Evolutionary conservation across 129 eudicot species (phyloP).

Genomic region (Calendula officinalis): DNA sequence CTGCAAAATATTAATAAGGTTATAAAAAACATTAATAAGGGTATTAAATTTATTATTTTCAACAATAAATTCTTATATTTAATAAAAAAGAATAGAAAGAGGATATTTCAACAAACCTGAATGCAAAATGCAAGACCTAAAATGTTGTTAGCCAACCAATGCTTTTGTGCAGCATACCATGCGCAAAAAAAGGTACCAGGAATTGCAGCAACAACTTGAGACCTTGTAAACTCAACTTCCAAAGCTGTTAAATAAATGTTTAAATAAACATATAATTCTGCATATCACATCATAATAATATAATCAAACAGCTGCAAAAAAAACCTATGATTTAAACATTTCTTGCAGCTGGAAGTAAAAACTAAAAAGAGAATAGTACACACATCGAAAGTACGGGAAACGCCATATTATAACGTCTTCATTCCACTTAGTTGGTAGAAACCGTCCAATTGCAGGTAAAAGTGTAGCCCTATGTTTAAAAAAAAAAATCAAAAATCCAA

Average conservation of each 20-base stretch:
- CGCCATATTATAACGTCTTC: constrained; percentile 73
- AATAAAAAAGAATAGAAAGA: background rate
- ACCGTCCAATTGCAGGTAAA: constrained; percentile 72
- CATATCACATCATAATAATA: constrained; percentile 27
- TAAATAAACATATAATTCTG: constrained; percentile 31
- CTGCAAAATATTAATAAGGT: no score
- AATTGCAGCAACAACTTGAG: constrained; percentile 83
- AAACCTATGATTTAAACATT: constrained; percentile 7
- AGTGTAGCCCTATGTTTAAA: constrained; percentile 65
- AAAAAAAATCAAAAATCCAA: background rate
- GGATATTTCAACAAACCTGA: constrained; percentile 57
- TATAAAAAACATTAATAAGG: no score
- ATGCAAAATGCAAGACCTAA: constrained; percentile 95
- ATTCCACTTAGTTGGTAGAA: constrained; percentile 81
- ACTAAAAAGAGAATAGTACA: constrained; percentile 18
- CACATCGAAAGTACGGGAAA: constrained; percentile 72
- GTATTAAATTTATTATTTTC: background rate
- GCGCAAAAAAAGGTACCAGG: constrained; percentile 95
- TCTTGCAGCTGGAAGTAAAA: constrained; percentile 12
- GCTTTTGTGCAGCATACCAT: constrained; percentile 97
- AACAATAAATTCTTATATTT: background rate
- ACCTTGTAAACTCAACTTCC: constrained; percentile 91
- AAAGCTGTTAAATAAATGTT: constrained; percentile 59
- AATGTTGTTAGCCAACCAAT: constrained; percentile 91
- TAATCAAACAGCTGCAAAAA: constrained; percentile 27